Percentiles rank a stretch among this genome's conserved stretches.
Evolutionary conservation across 2,329 filamentous ascomycete genomes (phyloP).

Genomic region (Raffaelea ambrosiae): DNA sequence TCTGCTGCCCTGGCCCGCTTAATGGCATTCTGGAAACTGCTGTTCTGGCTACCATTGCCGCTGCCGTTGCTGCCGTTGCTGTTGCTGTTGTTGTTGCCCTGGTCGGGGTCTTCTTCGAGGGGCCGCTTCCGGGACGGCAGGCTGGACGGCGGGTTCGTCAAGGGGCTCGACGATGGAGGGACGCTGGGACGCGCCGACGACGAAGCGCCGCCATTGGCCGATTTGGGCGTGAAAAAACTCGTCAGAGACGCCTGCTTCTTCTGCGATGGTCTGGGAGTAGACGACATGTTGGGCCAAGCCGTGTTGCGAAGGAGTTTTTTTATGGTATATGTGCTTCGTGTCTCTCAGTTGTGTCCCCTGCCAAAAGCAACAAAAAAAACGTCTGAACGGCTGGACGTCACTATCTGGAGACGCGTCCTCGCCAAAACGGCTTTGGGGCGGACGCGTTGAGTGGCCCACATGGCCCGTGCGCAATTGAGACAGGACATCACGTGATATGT

Average conservation of each 20-base stretch:
- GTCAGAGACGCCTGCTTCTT: constrained; percentile 79
- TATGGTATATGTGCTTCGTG: too few relatives aligned
- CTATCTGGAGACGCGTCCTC: too few relatives aligned
- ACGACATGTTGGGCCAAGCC: constrained; percentile 22
- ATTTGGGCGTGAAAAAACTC: constrained; percentile 69
- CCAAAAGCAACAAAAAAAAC: too few relatives aligned
- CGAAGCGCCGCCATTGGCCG: constrained; percentile 15
- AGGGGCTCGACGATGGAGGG: constrained; percentile 17
- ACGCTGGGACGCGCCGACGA: constrained; percentile 21
- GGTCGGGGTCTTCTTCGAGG: constrained; percentile 37
- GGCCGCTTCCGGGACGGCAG: constrained; percentile 38
- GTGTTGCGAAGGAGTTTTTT: too few relatives aligned
- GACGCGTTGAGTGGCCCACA: too few relatives aligned
- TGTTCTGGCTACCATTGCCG: neutral
- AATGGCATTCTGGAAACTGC: constrained; percentile 22
- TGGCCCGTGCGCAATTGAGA: too few relatives aligned
- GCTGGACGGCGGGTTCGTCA: constrained; percentile 15
- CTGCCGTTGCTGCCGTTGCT: neutral
- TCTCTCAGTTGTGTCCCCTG: too few relatives aligned
- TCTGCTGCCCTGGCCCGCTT: constrained; percentile 30
- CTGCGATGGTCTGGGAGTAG: constrained; percentile 28
- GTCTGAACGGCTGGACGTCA: too few relatives aligned
- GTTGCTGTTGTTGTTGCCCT: constrained; percentile 26
- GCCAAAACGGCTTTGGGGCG: too few relatives aligned
- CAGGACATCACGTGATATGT: too few relatives aligned